Base-by-base conservation (phyloP, 345 rosid genomes). In the Eucalyptus urophylla region DNA sequence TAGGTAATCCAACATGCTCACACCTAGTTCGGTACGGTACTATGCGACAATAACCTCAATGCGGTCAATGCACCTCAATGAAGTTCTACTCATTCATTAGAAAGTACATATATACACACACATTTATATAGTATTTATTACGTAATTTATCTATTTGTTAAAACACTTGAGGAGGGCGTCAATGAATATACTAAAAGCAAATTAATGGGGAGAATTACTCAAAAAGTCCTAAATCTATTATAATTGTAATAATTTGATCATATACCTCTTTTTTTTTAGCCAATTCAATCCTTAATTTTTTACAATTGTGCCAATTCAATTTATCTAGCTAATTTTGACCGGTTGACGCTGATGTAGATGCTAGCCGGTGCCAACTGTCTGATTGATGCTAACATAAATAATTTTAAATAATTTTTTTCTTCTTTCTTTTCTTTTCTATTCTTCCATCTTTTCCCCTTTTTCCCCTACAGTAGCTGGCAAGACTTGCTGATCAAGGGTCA, bases 311-410 rank as follows among this genome's bases (percentile, higher is more conserved):
- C 2, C 0, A 53, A 19, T 1, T 53, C 1, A 53, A 0, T 53
- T 0, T 0, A 19, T 53, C 2, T 1, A 53, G 2, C 2, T 53
- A 53, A 53, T 53, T 53, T 53, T 53, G 11, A 53, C 0, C 8
- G 2, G 24, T 53, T 53, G 0, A 53, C 0, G 2, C 0, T 8
- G 0, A 19, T 0, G 56, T 3, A 3, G 24, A 53, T 53, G 56
- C 1, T 53, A 0, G 56, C 1, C 2, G 2, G 0, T 2, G 1
- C 0, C 1, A 0, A 2, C 4, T 51, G 0, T 51, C 0, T 0
- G 0, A 0, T 0, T 0, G 4, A 53, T 1, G 0, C 1, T 19
- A 0, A 53, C 24, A 19, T 53, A 19, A 19, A 19, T 53, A 53
- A 19, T 19, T 53, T 53, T 53, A 19, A 53, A 53, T 19, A 24